Evolutionary conservation across 371 early-diverging fungal species (phyloP), one percentile per base, ranked within the genome.

Genomic region (Batkoa obscura): DNA sequence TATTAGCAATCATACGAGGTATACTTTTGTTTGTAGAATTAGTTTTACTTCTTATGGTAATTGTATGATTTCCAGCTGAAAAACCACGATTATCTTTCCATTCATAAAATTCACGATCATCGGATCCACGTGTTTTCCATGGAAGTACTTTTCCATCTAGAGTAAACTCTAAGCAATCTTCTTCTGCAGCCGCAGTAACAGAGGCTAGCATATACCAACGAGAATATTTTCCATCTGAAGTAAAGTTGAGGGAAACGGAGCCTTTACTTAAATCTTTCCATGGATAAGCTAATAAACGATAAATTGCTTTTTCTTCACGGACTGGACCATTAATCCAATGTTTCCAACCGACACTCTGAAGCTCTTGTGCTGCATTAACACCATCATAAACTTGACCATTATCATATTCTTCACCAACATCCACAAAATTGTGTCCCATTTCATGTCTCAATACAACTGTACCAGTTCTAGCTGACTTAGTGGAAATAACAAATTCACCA

Each of bases 401-500:
- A 43, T 79, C 79, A 46, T 74, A 75, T 37, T 75, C 75, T 58
- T 76, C 77, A 6, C 77, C 76, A n/a, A 73, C 76, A 23, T 68
- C 23, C 50, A 70, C 64, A 55, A 75, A 64, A 50, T 70, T 76
- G 58, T 79, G 79, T 2, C 78, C 78, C 59, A 75, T 66, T 50
- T 78, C 78, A 54, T 78, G 78, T 4, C 79, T 68, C 33, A 77
- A 59, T 6, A 78, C 79, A 15, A 77, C 54, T 0, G 76, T 73
- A 8, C 79, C 79, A 0, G 70, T 64, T 35, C 71, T 75, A 41
- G 64, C 58, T 36, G 71, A 71, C 43, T 69, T 65, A 4, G 79
- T 79, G 15, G 74, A 68, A 58, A 79, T 77, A 47, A 72, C 71
- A 60, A 76, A 79, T 56, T 79, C 77, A 23, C 79, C 79, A 17